A percentile compares a stretch with the other conserved stretches of the same genome.
Evolutionary conservation across 345 rosid species (phyloP).

Genomic region (Gossypium bickii): DNA sequence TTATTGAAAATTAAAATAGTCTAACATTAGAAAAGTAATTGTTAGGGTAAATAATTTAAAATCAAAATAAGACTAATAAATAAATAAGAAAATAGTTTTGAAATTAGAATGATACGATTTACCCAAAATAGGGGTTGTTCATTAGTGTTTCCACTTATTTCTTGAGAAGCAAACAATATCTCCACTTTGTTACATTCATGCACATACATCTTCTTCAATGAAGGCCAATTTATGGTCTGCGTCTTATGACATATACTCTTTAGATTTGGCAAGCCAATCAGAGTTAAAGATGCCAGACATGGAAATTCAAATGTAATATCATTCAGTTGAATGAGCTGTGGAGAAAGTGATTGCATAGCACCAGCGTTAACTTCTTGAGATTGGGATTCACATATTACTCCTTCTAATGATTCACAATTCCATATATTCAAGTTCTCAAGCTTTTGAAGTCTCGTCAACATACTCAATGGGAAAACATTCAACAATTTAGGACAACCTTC

Average conservation of each 20-base stretch:
- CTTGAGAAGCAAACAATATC: neutral
- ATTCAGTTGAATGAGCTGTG: neutral
- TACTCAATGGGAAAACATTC: neutral
- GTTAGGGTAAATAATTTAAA: no score
- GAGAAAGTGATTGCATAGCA: neutral
- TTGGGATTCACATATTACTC: neutral
- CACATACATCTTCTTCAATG: neutral
- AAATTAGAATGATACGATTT: neutral
- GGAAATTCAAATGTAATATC: neutral
- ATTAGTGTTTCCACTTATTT: neutral
- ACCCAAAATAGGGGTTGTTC: neutral
- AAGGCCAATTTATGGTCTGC: no score
- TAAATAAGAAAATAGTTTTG: neutral
- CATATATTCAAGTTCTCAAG: neutral
- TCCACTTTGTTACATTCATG: neutral
- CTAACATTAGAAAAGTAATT: no score
- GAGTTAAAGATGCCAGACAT: fast-evolving
- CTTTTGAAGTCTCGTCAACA: neutral
- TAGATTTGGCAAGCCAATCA: neutral
- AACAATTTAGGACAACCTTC: neutral
- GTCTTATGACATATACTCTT: neutral
- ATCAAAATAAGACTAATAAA: no score
- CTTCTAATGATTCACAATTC: neutral
- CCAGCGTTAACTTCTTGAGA: neutral
- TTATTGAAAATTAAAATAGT: no score